A percentile compares a stretch with the other conserved stretches of the same genome.
These are phyloP conservation scores for Ogataea thermomethanolica DNA, from an alignment of 805 yeast species.

Conservation along the genomic window DNA sequence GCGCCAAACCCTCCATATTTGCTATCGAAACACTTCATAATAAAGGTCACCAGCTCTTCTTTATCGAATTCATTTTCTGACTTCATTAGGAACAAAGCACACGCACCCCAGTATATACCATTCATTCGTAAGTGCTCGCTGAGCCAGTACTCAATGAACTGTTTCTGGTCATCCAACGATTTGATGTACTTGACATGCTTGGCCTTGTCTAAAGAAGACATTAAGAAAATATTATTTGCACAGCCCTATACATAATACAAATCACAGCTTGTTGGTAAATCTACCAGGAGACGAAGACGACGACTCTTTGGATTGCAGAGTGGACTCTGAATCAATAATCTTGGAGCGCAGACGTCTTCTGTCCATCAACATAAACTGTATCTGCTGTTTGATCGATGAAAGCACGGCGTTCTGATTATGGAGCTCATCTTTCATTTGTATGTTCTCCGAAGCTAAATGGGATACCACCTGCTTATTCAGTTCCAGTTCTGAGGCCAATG, in stretches of 20 bases:
- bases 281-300: slow-evolving; percentile 11
- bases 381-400: slow-evolving; percentile 46
- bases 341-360: slow-evolving; percentile 32
- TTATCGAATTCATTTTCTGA: slow-evolving; percentile 55
- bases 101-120: slow-evolving; percentile 94
- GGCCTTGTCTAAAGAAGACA: slow-evolving; percentile 28
- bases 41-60: slow-evolving; percentile 63
- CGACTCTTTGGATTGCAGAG: slow-evolving; percentile 14
- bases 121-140: slow-evolving; percentile 86
- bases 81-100: slow-evolving; percentile 63
- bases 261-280: slow-evolving; percentile 18
- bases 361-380: slow-evolving; percentile 45
- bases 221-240: slow-evolving; percentile 1
- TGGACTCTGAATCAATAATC: not conserved
- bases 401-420: slow-evolving; percentile 42
- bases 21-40: slow-evolving; percentile 58
- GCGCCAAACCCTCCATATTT: slow-evolving; percentile 83
- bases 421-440: slow-evolving; percentile 44
- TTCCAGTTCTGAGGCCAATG: slow-evolving; percentile 25
- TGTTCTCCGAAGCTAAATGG: slow-evolving; percentile 23
- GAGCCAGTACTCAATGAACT: slow-evolving; percentile 77
- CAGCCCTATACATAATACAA: not conserved
- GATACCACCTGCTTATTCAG: slow-evolving; percentile 24
- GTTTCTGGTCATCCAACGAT: slow-evolving; percentile 49
- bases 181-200: slow-evolving; percentile 59